Evolutionary conservation across 495 filamentous ascomycete species (phyloP), one percentile per base, ranked within the genome.

Genomic region (Xylaria palmicola): DNA sequence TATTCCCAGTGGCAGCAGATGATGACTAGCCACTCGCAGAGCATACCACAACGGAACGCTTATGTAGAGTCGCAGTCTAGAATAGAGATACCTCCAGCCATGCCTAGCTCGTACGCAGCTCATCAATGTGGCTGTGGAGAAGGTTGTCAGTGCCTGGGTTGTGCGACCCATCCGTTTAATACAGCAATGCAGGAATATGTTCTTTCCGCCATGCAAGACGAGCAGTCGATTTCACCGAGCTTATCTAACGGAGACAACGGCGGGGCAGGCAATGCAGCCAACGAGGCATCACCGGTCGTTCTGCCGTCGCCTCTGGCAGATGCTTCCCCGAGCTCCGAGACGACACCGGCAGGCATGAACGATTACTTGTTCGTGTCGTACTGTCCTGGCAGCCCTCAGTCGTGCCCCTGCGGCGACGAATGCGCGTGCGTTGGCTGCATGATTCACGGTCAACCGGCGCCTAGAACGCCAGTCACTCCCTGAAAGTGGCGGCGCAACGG

Each of bases 121-220:
- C 78, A 88, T 60, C 72, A 84, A 50, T 87, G 90, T 72, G 67
- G 74, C 65, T 87, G 91, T 69, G 84, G 91, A 62, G 77, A 87
- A 49, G 76, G 77, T 0, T 92, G 89, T 64, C 75, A 87, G 59
- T 92, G 89, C 64, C 65, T 90, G 24, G 87, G 84, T 20, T 92
- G 89, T 65, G 72, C 83, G 22, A 78, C 81, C 37, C 89, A 92
- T 67, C 89, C 89, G 4, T 91, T 85, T 69, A 92, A 92, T 67
- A 74, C 82, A 20, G 81, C 84, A n/a, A 90, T 86, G n/a, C 76
- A 78, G 39, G 77, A 87, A 44, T 88, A 87, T 66, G 83, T 91
- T 34, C 70, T 74, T 10, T 75, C 76, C 19, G 49, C 50, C n/a
- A 34, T 55, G 22, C 59, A 54, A 55, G 59, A 61, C 12, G 57